These are phyloP conservation scores for Glycine latifolia DNA, from an alignment of 306 rosid genomes.

Conservation along the genomic window DNA sequence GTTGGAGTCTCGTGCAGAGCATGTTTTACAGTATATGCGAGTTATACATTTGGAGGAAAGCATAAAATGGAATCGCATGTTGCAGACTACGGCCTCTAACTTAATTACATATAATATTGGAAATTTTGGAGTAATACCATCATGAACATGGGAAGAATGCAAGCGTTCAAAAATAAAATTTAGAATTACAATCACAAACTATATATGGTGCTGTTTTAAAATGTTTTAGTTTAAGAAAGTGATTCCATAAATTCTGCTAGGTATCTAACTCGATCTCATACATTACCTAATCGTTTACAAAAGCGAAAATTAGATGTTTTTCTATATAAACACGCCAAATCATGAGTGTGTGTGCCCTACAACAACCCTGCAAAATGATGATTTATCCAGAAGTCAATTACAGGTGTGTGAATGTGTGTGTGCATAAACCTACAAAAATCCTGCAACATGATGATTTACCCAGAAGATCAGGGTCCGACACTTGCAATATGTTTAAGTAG, in stretches of 20 bases:
- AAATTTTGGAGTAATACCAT: not conserved
- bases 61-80: not conserved
- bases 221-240: not conserved
- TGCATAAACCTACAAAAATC: not conserved
- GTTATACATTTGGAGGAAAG: not conserved
- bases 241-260: not conserved
- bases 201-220: not conserved
- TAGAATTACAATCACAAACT: constrained; percentile 13
- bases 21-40: not conserved
- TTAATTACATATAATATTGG: not conserved
- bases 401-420: not conserved
- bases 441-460: not conserved
- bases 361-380: not conserved
- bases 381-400: not conserved
- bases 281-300: not conserved
- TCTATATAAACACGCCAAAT: too few relatives aligned
- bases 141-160: constrained; percentile 1
- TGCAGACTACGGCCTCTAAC: not conserved
- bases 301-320: too few relatives aligned
- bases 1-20: not conserved
- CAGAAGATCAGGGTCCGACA: not conserved
- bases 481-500: not conserved
- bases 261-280: not conserved
- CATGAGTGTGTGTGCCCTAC: too few relatives aligned
- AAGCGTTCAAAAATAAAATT: not conserved